Conservation (phyloP, 768 basidiomycete genomes). For the Suillus discolor region DNA sequence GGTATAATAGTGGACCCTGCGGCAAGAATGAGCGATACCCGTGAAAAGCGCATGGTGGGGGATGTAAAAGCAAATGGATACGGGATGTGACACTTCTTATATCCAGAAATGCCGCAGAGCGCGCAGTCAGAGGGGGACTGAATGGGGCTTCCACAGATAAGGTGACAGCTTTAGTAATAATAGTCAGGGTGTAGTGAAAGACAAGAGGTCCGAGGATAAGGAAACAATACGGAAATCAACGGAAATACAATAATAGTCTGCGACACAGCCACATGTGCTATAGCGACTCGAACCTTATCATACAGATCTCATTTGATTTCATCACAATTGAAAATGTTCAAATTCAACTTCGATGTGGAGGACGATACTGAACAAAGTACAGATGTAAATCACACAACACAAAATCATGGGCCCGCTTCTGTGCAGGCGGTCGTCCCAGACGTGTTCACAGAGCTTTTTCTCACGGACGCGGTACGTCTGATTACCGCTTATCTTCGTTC, state of each 20-base stretch:
- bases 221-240: neutral
- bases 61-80: neutral
- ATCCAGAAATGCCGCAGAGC: neutral
- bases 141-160: neutral
- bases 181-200: neutral
- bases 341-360: conserved; percentile 57
- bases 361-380: conserved; percentile 30
- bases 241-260: neutral
- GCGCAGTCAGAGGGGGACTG: neutral
- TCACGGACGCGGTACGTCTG: conserved; percentile 34
- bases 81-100: neutral
- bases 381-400: conserved; percentile 13
- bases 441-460: conserved; percentile 31
- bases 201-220: conserved; percentile 1
- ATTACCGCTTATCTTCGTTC: neutral
- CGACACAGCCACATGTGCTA: neutral
- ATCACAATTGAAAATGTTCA: conserved; percentile 38
- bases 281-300: neutral
- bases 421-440: conserved; percentile 9
- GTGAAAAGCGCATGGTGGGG: conserved; percentile 24
- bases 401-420: conserved; percentile 3
- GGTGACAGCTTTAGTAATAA: neutral
- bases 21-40: conserved; percentile 17
- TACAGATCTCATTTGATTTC: conserved; percentile 22
- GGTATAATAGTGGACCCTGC: conserved; percentile 25